These are phyloP conservation scores for Alternaria solani DNA, from an alignment of 2,329 filamentous ascomycete species.

Conservation along the genomic window DNA sequence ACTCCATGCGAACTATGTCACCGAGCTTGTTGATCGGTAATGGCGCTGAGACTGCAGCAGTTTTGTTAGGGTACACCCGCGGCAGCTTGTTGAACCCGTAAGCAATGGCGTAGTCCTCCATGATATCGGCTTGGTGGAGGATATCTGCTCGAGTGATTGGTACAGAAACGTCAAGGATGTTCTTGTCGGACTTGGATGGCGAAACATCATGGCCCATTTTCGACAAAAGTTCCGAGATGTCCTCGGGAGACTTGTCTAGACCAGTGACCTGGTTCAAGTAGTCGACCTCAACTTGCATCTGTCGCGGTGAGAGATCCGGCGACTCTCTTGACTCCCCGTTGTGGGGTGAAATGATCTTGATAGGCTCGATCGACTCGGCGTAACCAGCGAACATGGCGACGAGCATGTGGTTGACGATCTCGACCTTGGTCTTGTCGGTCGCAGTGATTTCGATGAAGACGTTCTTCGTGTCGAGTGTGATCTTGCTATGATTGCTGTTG, in stretches of 20 bases:
- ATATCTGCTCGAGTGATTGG: conserved; percentile 93
- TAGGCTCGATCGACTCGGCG: conserved; percentile 91
- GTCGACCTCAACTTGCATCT: conserved; percentile 82
- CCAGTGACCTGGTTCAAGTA: conserved; percentile 96
- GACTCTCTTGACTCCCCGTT: conserved; percentile 83
- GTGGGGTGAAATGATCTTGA: conserved; percentile 91
- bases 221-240: conserved; percentile 79
- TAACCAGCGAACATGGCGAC: conserved; percentile 97
- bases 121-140: conserved; percentile 95
- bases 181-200: conserved; percentile 73
- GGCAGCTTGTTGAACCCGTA: conserved; percentile 98
- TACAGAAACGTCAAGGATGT: conserved; percentile 78
- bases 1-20: conserved; percentile 88
- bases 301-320: conserved; percentile 79
- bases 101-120: conserved; percentile 96
- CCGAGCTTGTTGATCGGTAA: conserved; percentile 92
- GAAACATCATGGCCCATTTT: conserved; percentile 89
- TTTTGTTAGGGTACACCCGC: conserved; percentile 83
- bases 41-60: conserved; percentile 84
- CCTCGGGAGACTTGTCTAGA: conserved; percentile 74
- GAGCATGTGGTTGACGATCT: conserved; percentile 94
- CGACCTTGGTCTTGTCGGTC: conserved; percentile 93
- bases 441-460: conserved; percentile 98
- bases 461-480: conserved; percentile 87
- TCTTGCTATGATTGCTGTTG: conserved; percentile 97